phyloP scores from a whole-genome alignment of 176 grass and related monocot species.

The Musa acuminata region DNA sequence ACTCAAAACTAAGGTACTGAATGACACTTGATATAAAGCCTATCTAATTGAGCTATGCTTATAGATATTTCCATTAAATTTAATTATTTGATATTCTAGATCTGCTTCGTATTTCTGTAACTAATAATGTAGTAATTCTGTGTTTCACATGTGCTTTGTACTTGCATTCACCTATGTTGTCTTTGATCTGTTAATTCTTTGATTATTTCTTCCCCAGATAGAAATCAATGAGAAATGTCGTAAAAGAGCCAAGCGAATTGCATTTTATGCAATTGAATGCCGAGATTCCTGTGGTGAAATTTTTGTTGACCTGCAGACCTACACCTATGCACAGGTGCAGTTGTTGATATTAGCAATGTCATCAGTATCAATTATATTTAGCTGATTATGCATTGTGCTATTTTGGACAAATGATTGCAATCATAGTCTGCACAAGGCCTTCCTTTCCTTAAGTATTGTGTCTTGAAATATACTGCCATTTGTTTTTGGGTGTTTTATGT shows the following conservation, averaged over 20 bases:
- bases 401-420: neutral
- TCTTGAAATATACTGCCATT: neutral
- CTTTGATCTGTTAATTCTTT: conserved; percentile 10
- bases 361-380: neutral
- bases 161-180: neutral
- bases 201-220: conserved; percentile 34
- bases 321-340: conserved; percentile 73
- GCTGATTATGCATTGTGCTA: neutral
- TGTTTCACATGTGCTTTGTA: neutral
- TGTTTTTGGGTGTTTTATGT: neutral
- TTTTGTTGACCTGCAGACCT: conserved; percentile 79
- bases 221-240: conserved; percentile 68
- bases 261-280: conserved; percentile 78
- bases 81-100: neutral
- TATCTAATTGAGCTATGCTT: neutral
- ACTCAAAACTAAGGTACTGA: conserved; percentile 63
- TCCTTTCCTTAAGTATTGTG: neutral
- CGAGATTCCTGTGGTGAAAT: conserved; percentile 95
- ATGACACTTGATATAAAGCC: neutral
- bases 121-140: neutral
- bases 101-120: neutral
- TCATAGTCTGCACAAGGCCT: neutral
- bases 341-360: neutral
- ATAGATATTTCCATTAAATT: neutral
- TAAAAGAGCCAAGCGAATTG: conserved; percentile 70